Base-by-base conservation (phyloP, 83 land plant genomes). In the Thuja plicata region DNA sequence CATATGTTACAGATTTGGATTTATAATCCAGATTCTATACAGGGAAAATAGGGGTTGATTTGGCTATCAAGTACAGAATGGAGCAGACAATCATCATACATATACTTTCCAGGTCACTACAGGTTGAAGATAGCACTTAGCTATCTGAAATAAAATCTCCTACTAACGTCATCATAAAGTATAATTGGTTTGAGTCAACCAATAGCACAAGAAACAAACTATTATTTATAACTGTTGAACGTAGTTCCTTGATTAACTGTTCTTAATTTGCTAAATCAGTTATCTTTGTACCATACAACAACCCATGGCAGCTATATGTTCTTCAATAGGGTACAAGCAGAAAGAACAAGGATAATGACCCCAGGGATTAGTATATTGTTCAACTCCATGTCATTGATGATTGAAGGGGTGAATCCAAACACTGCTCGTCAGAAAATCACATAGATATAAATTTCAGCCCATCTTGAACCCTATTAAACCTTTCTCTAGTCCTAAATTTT, bases 1-100 rank as follows among this genome's bases (percentile, higher is more conserved):
- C 43, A 78, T 78, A 78, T 38, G 81, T 78, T 78, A 78, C 24
- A 38, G 38, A 78, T 78, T 62, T 78, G 81, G 41, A 8, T 78
- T 78, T 32, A 78, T 15, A 37, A 78, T 19, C 19, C 38, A 8
- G 38, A 78, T 1, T 38, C 81, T 1, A 38, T 38, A 78, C 41
- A 78, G 38, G 81, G 5, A 16, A 78, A 78, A 78, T 32, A 1
- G 81, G 81, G 70, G n/a, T 62, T 24, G 27, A 62, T 62, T 62
- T 62, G 70, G 27, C n/a, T 5, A 62, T 24, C 81, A 78, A 74
- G 3, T 74, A 74, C 37, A 32, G 15, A 34, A 74, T 30, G 37
- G 4, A 74, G 78, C 38, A 32, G 15, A 30, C 78, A 74, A 74
- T 32, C 37, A 6, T 74, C 37, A 12, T 74, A 3, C 37, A 32